These are phyloP conservation scores for Euphorbia schlechtendalii DNA, from an alignment of 441 rosid species.

Conservation along the genomic window DNA sequence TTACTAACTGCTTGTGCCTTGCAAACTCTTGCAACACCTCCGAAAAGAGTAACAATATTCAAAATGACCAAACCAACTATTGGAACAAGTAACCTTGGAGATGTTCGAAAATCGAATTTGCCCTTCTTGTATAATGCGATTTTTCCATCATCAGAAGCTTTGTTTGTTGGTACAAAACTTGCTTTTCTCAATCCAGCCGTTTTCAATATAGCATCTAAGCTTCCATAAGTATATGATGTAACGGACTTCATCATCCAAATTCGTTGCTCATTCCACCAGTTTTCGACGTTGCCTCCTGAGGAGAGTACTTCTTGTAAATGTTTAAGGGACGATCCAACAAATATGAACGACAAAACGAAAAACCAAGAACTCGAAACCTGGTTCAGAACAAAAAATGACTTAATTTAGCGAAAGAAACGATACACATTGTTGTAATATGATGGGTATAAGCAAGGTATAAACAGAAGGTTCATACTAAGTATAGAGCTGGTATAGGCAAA, in stretches of 20 bases:
- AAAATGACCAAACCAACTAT: constrained; percentile 21
- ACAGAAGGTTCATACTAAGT: too few species aligned
- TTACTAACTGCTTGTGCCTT: background rate
- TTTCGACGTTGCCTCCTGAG: constrained; percentile 20
- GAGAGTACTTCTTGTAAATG: constrained; percentile 29
- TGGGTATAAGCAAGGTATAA: too few species aligned
- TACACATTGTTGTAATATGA: too few species aligned
- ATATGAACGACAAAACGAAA: constrained; percentile 25
- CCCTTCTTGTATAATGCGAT: constrained; percentile 24
- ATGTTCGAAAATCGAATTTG: constrained; percentile 26
- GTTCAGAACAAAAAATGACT: background rate
- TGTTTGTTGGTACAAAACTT: constrained; percentile 30
- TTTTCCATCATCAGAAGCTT: constrained; percentile 23
- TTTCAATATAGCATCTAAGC: constrained; percentile 28
- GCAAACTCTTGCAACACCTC: constrained; percentile 22
- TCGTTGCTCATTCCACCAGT: constrained; percentile 26
- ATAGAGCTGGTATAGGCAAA: too few species aligned
- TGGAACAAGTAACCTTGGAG: constrained; percentile 26
- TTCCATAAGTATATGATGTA: constrained; percentile 27
- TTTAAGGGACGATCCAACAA: constrained; percentile 19
- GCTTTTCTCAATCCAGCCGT: constrained; percentile 24
- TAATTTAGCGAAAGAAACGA: too few species aligned
- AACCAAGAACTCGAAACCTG: constrained; percentile 33
- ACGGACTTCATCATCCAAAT: constrained; percentile 34
- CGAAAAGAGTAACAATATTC: constrained; percentile 23